A percentile compares a stretch with the other conserved stretches of the same genome.
Evolutionary conservation across 2,329 filamentous ascomycete species (phyloP).

Genomic region (Fusarium ramigenum): DNA sequence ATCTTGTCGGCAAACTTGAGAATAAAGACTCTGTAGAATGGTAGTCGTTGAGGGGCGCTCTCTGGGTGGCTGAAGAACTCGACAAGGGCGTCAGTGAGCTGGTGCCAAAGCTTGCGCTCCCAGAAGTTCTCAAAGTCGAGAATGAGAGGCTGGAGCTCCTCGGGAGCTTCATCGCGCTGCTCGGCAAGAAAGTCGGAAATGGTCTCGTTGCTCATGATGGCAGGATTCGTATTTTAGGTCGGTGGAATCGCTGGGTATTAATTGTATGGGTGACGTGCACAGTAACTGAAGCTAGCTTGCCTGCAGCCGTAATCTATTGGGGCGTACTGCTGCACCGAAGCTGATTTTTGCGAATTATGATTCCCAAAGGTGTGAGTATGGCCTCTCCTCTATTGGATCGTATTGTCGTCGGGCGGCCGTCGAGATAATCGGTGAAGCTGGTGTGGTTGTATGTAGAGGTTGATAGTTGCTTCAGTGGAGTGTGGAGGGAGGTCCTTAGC

Average conservation of each 20-base stretch:
- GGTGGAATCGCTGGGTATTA: conserved; percentile 17
- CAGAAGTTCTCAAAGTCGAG: conserved; percentile 95
- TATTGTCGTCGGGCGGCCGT: background rate
- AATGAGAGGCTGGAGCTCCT: conserved; percentile 87
- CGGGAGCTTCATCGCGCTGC: conserved; percentile 86
- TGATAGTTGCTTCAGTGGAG: conserved; percentile 34
- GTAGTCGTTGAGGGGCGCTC: conserved; percentile 85
- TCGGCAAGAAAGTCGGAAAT: conserved; percentile 93
- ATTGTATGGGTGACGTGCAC: conserved; percentile 32
- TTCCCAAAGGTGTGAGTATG: background rate
- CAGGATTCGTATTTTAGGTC: conserved; percentile 17
- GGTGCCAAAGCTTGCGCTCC: conserved; percentile 99
- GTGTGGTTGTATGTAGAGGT: conserved; percentile 13
- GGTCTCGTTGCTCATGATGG: conserved; percentile 81
- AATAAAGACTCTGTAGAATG: conserved; percentile 94
- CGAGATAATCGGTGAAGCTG: background rate
- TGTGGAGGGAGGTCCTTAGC: conserved; percentile 34
- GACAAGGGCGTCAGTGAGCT: conserved; percentile 89
- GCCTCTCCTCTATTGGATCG: background rate
- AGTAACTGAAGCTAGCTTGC: conserved; percentile 34
- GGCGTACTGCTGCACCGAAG: conserved; percentile 1
- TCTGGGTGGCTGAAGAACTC: conserved; percentile 86
- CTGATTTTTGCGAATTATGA: background rate
- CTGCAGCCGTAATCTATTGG: conserved; percentile 28
- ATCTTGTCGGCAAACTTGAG: conserved; percentile 98